phyloP scores from a whole-genome alignment of 2,329 filamentous ascomycete species.

The Talaromyces sp. region DNA sequence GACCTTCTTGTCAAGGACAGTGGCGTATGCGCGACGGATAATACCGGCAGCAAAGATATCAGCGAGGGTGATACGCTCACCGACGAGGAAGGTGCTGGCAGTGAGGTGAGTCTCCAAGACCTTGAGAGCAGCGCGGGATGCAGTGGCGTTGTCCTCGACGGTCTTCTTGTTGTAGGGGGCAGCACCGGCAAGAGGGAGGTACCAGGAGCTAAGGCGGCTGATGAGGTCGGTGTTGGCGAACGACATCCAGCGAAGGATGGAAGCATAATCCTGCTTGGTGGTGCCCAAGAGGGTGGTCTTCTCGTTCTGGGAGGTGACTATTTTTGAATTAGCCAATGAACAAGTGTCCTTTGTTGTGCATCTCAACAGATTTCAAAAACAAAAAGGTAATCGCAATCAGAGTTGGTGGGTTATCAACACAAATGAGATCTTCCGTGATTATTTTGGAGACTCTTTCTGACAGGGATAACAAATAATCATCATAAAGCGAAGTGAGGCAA shows the following conservation, averaged over 20 bases:
- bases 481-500: constrained; percentile 54
- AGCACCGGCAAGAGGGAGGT: constrained; percentile 76
- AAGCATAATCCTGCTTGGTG: constrained; percentile 99
- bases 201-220: constrained; percentile 70
- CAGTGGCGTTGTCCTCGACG: constrained; percentile 76
- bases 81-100: constrained; percentile 93
- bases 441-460: constrained; percentile 62
- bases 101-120: constrained; percentile 84
- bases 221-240: constrained; percentile 90
- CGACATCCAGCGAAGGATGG: constrained; percentile 97
- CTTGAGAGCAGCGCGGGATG: constrained; percentile 62
- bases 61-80: constrained; percentile 94
- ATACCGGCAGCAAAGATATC: constrained; percentile 81
- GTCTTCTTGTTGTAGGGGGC: constrained; percentile 96
- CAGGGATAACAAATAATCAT: constrained; percentile 87
- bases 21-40: constrained; percentile 84
- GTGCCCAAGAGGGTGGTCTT: constrained; percentile 99
- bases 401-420: constrained; percentile 72
- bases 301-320: constrained; percentile 99
- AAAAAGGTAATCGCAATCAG: constrained; percentile 53
- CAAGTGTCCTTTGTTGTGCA: background rate
- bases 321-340: constrained; percentile 26
- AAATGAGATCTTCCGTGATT: constrained; percentile 31
- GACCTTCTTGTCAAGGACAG: constrained; percentile 89
- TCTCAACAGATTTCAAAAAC: background rate